Evolutionary conservation across 371 early-diverging fungal genomes (phyloP).

Genomic region (Batrachochytrium dendrobatidis): DNA sequence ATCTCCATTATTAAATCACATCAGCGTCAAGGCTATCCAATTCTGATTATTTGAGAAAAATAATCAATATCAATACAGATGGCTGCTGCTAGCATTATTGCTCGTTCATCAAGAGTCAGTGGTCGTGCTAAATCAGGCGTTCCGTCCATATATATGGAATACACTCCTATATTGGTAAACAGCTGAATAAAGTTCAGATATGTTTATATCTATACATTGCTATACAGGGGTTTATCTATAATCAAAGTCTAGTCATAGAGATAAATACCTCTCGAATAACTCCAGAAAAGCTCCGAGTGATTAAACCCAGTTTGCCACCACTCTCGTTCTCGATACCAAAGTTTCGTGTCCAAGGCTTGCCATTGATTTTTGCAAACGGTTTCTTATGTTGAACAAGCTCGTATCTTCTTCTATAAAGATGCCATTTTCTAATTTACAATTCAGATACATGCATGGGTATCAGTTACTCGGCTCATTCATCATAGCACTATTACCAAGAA

Average conservation of each 20-base stretch:
- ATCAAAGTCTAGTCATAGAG: conserved; percentile 8
- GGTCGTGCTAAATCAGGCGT: conserved; percentile 25
- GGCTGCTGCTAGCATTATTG: conserved; percentile 75
- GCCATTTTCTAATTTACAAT: conserved; percentile 48
- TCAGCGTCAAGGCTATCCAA: too few relatives aligned
- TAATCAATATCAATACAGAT: conserved; percentile 89
- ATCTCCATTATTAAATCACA: too few relatives aligned
- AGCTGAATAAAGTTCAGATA: conserved; percentile 44
- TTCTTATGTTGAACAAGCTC: conserved; percentile 59
- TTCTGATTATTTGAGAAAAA: conserved; percentile 76
- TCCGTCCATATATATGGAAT: conserved; percentile 67
- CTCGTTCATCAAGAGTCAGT: conserved; percentile 74
- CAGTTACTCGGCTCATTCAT: not conserved
- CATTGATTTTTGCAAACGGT: conserved; percentile 78
- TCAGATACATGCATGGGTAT: not conserved
- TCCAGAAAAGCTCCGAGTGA: conserved; percentile 77
- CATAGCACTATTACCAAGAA: not conserved
- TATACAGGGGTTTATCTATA: too few relatives aligned
- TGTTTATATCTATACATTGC: too few relatives aligned
- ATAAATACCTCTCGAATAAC: conserved; percentile 66
- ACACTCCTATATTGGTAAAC: conserved; percentile 82
- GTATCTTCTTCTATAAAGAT: conserved; percentile 72
- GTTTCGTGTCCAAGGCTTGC: conserved; percentile 63
- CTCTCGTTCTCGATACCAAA: conserved; percentile 64
- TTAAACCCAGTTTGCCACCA: conserved; percentile 50